phyloP scores from a whole-genome alignment of 2,329 filamentous ascomycete species.

The Venturia aucupariae region DNA sequence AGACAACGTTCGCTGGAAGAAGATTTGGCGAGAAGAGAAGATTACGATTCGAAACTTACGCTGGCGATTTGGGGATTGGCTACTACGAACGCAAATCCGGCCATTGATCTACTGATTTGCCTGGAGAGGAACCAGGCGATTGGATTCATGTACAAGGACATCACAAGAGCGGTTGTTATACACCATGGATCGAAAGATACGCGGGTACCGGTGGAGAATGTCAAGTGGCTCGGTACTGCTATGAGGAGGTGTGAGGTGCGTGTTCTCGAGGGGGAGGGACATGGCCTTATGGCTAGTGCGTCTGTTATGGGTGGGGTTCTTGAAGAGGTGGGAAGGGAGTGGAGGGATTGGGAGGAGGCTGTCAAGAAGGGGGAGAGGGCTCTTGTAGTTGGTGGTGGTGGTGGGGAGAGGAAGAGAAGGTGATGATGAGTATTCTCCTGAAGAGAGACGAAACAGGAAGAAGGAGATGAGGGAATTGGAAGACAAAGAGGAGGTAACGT shows the following conservation, averaged over 20 bases:
- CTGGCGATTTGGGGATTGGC: conserved; percentile 92
- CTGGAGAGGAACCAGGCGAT: conserved; percentile 84
- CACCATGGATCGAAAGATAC: conserved; percentile 89
- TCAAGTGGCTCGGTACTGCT: conserved; percentile 85
- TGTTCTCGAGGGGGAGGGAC: conserved; percentile 82
- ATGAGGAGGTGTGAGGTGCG: conserved; percentile 91
- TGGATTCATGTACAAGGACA: conserved; percentile 94
- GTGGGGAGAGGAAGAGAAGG: conserved; percentile 3
- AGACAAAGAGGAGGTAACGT: neutral
- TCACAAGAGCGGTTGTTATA: conserved; percentile 82
- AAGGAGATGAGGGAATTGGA: neutral
- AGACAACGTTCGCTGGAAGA: conserved; percentile 25
- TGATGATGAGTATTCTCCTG: neutral
- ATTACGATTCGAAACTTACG: conserved; percentile 78
- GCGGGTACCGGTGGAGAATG: conserved; percentile 88
- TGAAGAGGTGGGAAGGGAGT: conserved; percentile 88
- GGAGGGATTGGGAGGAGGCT: conserved; percentile 42
- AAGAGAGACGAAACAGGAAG: neutral
- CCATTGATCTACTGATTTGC: conserved; percentile 85
- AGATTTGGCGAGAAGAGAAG: conserved; percentile 61
- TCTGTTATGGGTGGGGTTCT: conserved; percentile 89
- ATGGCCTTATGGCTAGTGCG: conserved; percentile 92
- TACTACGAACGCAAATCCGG: conserved; percentile 84
- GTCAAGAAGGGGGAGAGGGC: conserved; percentile 19
- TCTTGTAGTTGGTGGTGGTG: conserved; percentile 12